Percentiles rank a stretch among this genome's conserved stretches.
Evolutionary conservation across 257 asterid species (phyloP).

Genomic region (Misopates orontium): DNA sequence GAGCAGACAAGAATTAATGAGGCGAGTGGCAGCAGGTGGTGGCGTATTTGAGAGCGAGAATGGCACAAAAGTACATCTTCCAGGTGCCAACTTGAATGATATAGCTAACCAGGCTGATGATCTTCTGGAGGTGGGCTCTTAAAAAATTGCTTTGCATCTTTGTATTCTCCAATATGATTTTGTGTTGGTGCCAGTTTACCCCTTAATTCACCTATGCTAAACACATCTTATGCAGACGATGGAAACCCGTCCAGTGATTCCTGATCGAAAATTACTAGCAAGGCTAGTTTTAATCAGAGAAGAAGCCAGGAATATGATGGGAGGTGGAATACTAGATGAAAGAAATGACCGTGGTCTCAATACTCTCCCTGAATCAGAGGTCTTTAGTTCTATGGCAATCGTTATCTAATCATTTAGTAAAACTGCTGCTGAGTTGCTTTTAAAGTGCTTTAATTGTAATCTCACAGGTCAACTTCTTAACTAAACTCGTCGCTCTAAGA

Average conservation of each 20-base stretch:
- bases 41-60: constrained; percentile 77
- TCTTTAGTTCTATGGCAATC: constrained; percentile 31
- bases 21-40: constrained; percentile 98
- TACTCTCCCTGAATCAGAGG: constrained; percentile 95
- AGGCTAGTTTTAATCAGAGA: constrained; percentile 94
- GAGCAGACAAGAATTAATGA: constrained; percentile 84
- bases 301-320: constrained; percentile 98
- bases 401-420: constrained; percentile 10
- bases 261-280: constrained; percentile 91
- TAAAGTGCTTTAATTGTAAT: constrained; percentile 17
- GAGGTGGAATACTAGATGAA: constrained; percentile 94
- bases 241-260: constrained; percentile 83
- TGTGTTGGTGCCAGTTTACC: constrained; percentile 18
- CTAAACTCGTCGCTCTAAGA: constrained; percentile 77
- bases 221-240: constrained; percentile 56
- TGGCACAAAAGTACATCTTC: constrained; percentile 94
- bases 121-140: constrained; percentile 71
- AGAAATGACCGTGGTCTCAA: constrained; percentile 90
- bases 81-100: constrained; percentile 89
- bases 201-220: constrained; percentile 18
- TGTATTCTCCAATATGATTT: constrained; percentile 9
- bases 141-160: too few species aligned
- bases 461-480: constrained; percentile 82
- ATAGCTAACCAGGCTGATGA: constrained; percentile 99
- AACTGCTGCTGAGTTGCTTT: constrained; percentile 23